Evolutionary conservation across 495 filamentous ascomycete species (phyloP).

Genomic region (Rhizodiscina lignyota): DNA sequence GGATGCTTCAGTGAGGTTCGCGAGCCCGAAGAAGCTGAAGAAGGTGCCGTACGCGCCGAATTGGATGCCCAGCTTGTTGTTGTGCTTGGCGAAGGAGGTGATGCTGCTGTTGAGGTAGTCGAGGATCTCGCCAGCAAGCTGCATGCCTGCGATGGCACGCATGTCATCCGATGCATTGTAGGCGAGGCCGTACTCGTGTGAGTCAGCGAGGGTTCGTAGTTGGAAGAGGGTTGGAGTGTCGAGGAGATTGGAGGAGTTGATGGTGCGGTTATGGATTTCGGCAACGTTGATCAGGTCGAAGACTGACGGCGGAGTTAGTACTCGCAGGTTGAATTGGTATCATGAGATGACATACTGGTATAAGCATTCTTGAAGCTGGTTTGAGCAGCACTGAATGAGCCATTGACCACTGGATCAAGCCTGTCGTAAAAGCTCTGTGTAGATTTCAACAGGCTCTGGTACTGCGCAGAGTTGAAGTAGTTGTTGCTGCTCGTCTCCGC

Average conservation of each 20-base stretch:
- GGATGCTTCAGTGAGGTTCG: conserved; percentile 36
- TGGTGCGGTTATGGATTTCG: conserved; percentile 48
- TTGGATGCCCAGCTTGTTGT: conserved; percentile 41
- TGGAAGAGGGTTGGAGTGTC: conserved; percentile 32
- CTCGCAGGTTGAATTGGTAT: background rate
- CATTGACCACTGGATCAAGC: conserved; percentile 43
- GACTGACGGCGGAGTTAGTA: conserved; percentile 23
- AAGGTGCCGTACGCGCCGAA: conserved; percentile 59
- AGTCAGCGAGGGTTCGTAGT: conserved; percentile 47
- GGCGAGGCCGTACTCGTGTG: conserved; percentile 46
- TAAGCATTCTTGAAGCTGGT: conserved; percentile 60
- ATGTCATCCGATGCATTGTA: conserved; percentile 41
- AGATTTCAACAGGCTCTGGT: conserved; percentile 30
- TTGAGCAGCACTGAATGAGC: conserved; percentile 32
- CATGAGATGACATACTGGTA: conserved; percentile 28
- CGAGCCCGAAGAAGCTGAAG: conserved; percentile 57
- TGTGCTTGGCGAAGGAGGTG: conserved; percentile 15
- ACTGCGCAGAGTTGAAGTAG: conserved; percentile 49
- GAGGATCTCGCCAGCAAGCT: conserved; percentile 44
- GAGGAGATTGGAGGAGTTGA: conserved; percentile 34
- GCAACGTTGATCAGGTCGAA: conserved; percentile 65
- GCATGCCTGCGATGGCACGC: conserved; percentile 46
- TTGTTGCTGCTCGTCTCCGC: conserved; percentile 51
- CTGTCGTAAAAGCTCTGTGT: conserved; percentile 49
- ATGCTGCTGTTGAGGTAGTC: conserved; percentile 38